phyloP scores from a whole-genome alignment of 495 filamentous ascomycete species.

The Lasiosphaeria miniovina region DNA sequence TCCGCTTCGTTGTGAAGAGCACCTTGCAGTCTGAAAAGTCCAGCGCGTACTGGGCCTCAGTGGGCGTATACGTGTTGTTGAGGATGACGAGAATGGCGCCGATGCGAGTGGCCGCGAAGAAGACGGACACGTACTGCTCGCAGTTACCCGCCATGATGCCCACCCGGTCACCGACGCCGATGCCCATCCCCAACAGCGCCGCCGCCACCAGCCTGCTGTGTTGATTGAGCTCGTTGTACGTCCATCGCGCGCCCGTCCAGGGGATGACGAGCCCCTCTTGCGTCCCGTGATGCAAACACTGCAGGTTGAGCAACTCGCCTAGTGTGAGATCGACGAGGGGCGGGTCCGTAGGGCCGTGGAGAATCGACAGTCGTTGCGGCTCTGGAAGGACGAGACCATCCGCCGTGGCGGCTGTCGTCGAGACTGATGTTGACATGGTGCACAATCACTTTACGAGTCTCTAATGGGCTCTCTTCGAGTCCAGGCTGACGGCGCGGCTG shows the following conservation, averaged over 20 bases:
- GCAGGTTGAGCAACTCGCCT: slow-evolving; percentile 58
- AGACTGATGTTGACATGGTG: slow-evolving; percentile 19
- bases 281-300: slow-evolving; percentile 57
- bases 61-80: slow-evolving; percentile 69
- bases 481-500: no score
- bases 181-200: slow-evolving; percentile 56
- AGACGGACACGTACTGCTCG: slow-evolving; percentile 64
- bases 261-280: slow-evolving; percentile 62
- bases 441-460: not conserved
- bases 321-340: slow-evolving; percentile 60
- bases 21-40: slow-evolving; percentile 61
- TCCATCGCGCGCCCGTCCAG: slow-evolving; percentile 65
- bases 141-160: slow-evolving; percentile 72
- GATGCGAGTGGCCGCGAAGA: slow-evolving; percentile 65
- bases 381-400: slow-evolving; percentile 28
- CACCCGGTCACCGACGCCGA: slow-evolving; percentile 61
- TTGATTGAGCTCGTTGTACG: slow-evolving; percentile 60
- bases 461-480: no score
- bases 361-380: slow-evolving; percentile 45
- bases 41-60: slow-evolving; percentile 61
- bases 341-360: slow-evolving; percentile 59
- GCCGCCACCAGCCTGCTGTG: slow-evolving; percentile 57
- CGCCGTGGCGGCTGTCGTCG: slow-evolving; percentile 14
- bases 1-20: slow-evolving; percentile 61
- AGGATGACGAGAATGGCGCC: slow-evolving; percentile 65